Conservation (phyloP, 495 filamentous ascomycete species). For the Aspergillus funiculosus region DNA sequence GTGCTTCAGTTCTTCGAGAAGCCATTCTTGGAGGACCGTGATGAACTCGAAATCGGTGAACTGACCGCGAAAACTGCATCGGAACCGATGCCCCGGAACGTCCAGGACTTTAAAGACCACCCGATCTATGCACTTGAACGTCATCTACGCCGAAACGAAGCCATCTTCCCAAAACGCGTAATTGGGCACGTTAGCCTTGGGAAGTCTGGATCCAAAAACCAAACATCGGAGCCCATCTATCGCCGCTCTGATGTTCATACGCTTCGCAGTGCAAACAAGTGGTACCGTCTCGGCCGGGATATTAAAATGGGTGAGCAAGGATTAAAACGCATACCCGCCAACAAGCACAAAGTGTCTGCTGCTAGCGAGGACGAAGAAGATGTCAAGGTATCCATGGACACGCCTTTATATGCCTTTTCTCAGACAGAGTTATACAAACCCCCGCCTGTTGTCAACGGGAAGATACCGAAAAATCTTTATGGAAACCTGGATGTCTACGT, state of each 20-base stretch:
- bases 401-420: conserved; percentile 59
- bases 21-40: conserved; percentile 54
- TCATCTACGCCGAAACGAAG: conserved; percentile 79
- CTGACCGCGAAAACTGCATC: conserved; percentile 60
- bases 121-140: conserved; percentile 84
- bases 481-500: conserved; percentile 91
- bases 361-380: conserved; percentile 39
- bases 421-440: conserved; percentile 75
- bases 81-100: conserved; percentile 85
- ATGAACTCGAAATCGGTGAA: conserved; percentile 77
- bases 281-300: conserved; percentile 80
- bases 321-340: conserved; percentile 58
- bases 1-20: conserved; percentile 56
- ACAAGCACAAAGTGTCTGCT: conserved; percentile 33
- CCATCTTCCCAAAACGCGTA: conserved; percentile 62
- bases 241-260: conserved; percentile 71
- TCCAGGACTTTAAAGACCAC: conserved; percentile 90
- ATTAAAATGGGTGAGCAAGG: conserved; percentile 70
- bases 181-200: conserved; percentile 72
- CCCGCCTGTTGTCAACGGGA: conserved; percentile 67
- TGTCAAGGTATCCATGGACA: conserved; percentile 37
- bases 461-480: conserved; percentile 77
- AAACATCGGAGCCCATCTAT: conserved; percentile 60
- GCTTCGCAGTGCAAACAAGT: conserved; percentile 70
- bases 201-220: conserved; percentile 50